These are phyloP conservation scores for Aspergillus puulaauensis DNA, from an alignment of 2,329 filamentous ascomycete species.

Conservation along the genomic window DNA sequence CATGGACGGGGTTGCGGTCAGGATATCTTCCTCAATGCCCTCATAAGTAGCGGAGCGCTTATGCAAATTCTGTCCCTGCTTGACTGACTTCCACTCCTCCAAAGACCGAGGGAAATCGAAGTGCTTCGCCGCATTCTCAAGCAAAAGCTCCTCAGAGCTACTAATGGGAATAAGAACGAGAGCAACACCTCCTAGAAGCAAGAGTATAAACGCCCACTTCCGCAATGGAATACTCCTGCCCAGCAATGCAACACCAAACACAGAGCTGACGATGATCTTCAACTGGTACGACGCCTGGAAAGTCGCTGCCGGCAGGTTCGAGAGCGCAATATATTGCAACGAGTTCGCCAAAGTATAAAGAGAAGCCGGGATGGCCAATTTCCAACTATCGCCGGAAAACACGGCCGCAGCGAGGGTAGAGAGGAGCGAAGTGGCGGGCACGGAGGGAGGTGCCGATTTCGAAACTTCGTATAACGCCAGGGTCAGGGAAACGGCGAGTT, in stretches of 20 bases:
- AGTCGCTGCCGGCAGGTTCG: slow-evolving; percentile 86
- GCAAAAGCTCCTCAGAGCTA: slow-evolving; percentile 50
- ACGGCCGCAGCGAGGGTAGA: slow-evolving; percentile 76
- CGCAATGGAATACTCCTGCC: slow-evolving; percentile 67
- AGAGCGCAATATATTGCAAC: slow-evolving; percentile 88
- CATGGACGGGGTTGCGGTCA: slow-evolving; percentile 58
- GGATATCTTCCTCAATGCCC: slow-evolving; percentile 70
- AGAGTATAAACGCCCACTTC: slow-evolving; percentile 76
- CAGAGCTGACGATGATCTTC: slow-evolving; percentile 86
- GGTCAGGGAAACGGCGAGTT: slow-evolving; percentile 80
- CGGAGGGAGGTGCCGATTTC: slow-evolving; percentile 71
- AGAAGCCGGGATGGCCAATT: slow-evolving; percentile 81
- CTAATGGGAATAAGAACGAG: slow-evolving; percentile 77
- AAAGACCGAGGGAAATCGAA: slow-evolving; percentile 75
- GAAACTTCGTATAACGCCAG: slow-evolving; percentile 88
- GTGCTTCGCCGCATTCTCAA: slow-evolving; percentile 61
- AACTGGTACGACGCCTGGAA: slow-evolving; percentile 94
- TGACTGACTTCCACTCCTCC: slow-evolving; percentile 67
- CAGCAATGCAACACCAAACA: slow-evolving; percentile 81
- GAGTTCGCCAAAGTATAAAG: slow-evolving; percentile 91
- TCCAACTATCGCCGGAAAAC: slow-evolving; percentile 91
- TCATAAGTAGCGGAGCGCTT: slow-evolving; percentile 86
- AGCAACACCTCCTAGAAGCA: slow-evolving; percentile 78
- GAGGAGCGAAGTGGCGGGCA: slow-evolving; percentile 77
- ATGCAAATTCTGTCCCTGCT: slow-evolving; percentile 50